A percentile compares a stretch with the other conserved stretches of the same genome.
Evolutionary conservation across 495 filamentous ascomycete species (phyloP).

Genomic region (Trichoderma asperelloides): DNA sequence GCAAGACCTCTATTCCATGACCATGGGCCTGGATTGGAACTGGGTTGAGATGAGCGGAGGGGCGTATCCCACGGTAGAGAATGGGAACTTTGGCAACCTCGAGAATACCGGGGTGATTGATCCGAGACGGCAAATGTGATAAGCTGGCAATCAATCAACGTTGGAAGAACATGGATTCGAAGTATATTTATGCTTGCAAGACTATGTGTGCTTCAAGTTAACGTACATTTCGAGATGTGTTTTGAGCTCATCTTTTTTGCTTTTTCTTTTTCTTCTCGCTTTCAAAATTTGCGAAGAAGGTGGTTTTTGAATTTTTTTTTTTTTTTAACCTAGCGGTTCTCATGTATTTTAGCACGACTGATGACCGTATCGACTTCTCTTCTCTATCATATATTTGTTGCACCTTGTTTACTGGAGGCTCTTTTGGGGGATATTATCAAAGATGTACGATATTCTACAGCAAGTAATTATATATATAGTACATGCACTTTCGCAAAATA

Average conservation of each 20-base stretch:
- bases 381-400: neutral
- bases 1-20: constrained; percentile 94
- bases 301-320: too few relatives aligned
- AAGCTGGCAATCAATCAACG: neutral
- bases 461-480: too few relatives aligned
- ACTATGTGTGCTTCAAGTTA: too few relatives aligned
- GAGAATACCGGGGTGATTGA: neutral
- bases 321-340: neutral
- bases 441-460: too few relatives aligned
- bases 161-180: neutral
- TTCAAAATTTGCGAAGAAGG: too few relatives aligned
- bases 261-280: too few relatives aligned
- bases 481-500: too few relatives aligned
- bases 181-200: neutral
- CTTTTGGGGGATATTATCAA: too few relatives aligned
- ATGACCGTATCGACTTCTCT: neutral
- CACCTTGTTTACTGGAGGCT: too few relatives aligned
- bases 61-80: constrained; percentile 43
- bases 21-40: constrained; percentile 96
- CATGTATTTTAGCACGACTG: neutral
- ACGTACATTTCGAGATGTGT: too few relatives aligned
- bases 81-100: constrained; percentile 31
- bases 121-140: neutral
- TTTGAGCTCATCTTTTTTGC: too few relatives aligned
- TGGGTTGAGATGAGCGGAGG: constrained; percentile 81